Evolutionary conservation across 495 filamentous ascomycete species (phyloP).

Genomic region (Zalerion maritima): DNA sequence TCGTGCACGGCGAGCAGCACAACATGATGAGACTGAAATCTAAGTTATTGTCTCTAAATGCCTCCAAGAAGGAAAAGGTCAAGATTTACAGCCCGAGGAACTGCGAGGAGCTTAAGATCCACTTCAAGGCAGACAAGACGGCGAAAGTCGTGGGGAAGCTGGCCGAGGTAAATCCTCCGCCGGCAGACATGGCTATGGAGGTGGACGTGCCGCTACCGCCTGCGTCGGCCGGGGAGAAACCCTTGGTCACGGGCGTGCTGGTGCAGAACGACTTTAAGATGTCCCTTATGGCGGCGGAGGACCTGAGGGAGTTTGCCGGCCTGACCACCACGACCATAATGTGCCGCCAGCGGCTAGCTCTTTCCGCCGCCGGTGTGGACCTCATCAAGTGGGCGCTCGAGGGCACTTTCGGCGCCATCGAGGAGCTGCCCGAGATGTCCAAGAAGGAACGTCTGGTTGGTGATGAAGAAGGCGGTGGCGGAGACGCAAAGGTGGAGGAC

Average conservation of each 20-base stretch:
- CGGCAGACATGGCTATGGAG: too few species aligned
- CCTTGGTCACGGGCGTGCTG: constrained; percentile 76
- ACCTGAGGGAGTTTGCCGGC: constrained; percentile 88
- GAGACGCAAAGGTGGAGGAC: constrained; percentile 34
- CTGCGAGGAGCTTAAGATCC: constrained; percentile 88
- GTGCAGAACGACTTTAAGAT: constrained; percentile 96
- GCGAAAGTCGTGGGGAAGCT: constrained; percentile 94
- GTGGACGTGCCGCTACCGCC: too few species aligned
- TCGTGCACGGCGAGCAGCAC: constrained; percentile 92
- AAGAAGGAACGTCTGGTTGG: constrained; percentile 23
- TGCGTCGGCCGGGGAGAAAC: too few species aligned
- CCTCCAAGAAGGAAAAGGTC: constrained; percentile 58
- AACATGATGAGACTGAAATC: constrained; percentile 97
- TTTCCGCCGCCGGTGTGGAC: constrained; percentile 78
- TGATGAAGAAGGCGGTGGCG: constrained; percentile 33
- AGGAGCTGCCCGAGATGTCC: constrained; percentile 40
- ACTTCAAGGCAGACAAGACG: constrained; percentile 89
- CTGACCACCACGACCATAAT: constrained; percentile 83
- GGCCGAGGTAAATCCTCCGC: constrained; percentile 59
- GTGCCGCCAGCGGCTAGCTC: constrained; percentile 74
- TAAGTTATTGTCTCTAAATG: constrained; percentile 80
- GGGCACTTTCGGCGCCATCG: constrained; percentile 77
- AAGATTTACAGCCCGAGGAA: constrained; percentile 90
- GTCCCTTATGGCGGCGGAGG: constrained; percentile 89
- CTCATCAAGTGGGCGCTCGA: constrained; percentile 89